Base-by-base conservation (phyloP, 2,329 filamentous ascomycete genomes). In the Thielaviopsis populi region DNA sequence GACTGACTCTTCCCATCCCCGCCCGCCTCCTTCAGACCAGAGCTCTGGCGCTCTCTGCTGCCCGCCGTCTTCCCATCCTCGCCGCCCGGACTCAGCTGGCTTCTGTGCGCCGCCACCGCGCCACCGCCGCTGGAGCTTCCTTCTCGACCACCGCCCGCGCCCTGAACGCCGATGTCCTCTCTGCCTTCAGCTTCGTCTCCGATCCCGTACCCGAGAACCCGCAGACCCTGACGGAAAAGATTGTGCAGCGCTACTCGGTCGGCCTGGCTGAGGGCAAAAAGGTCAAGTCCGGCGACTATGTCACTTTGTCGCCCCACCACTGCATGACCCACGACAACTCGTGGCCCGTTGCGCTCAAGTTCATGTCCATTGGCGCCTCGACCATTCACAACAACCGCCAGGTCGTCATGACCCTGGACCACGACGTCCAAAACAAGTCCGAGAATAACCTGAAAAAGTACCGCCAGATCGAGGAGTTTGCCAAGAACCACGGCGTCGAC, bases 191-290 rank as follows among this genome's bases (percentile, higher is more conserved):
- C 42, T 59, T 53, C 13, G 27, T 66, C 3, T 42, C 62, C 27
- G 61, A 59, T 27, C 46, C 54, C 27, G 61, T 46, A n/a, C 50
- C 63, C 43, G 62, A 65, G 19, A 63, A 63, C 1, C 82, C 88
- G 0, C 91, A 96, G 74, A 96, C 89, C 2, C 75, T 96, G 61
- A 94, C 89, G 2, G 91, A 96, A 73, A 96, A 96, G 78, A 96
- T 96, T 66, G 86, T 96, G 0, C 91, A 96, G 73, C 76, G 80
- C 17, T 86, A 95, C 73, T 81, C 89, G 0, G 79, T 91, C n/a
- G 89, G 85, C 10, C 80, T 96, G 0, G 75, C 88, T 1, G 73
- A 83, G 11, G 89, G 84, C 66, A 95, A 96, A 76, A 77, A 80
- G 65, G 88, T 96, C 70, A 81, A 80, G 69, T 78, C 82, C 3